Conservation (phyloP, 306 rosid genomes). For the Gleditsia sinensis region DNA sequence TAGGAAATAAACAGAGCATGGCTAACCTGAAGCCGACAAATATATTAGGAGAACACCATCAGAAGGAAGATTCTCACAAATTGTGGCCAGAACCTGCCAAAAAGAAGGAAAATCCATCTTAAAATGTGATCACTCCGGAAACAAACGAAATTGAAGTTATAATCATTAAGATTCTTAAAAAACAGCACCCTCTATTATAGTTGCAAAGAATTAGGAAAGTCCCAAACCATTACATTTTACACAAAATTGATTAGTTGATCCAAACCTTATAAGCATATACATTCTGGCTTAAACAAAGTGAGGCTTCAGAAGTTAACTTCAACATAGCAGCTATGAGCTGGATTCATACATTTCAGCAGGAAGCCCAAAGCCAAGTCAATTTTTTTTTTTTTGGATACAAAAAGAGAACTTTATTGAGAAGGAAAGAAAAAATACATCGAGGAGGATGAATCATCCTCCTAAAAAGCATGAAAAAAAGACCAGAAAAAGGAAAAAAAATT, state of each 20-base stretch:
- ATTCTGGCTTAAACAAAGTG: background rate
- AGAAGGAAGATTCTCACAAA: slow-evolving; percentile 93
- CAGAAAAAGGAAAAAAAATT: too few relatives aligned
- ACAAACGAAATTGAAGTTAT: slow-evolving; percentile 8
- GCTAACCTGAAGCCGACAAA: slow-evolving; percentile 90
- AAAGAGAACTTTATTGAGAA: background rate
- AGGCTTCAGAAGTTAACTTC: background rate
- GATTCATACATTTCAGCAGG: slow-evolving; percentile 12
- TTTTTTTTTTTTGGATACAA: too few relatives aligned
- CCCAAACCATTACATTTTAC: background rate
- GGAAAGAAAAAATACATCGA: too few relatives aligned
- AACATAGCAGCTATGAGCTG: background rate
- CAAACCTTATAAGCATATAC: background rate
- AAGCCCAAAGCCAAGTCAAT: background rate
- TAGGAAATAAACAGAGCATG: slow-evolving; percentile 18
- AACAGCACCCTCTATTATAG: background rate
- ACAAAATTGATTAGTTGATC: background rate
- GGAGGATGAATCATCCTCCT: too few relatives aligned
- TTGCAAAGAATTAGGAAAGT: slow-evolving; percentile 22
- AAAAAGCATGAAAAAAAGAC: too few relatives aligned
- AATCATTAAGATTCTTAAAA: background rate
- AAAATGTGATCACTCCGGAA: slow-evolving; percentile 4
- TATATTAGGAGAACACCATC: slow-evolving; percentile 90
- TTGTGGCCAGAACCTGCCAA: slow-evolving; percentile 88
- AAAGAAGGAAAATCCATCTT: slow-evolving; percentile 30